Conservation (phyloP, 2,329 filamentous ascomycete species). For the Purpureocillium takamizusanense region DNA sequence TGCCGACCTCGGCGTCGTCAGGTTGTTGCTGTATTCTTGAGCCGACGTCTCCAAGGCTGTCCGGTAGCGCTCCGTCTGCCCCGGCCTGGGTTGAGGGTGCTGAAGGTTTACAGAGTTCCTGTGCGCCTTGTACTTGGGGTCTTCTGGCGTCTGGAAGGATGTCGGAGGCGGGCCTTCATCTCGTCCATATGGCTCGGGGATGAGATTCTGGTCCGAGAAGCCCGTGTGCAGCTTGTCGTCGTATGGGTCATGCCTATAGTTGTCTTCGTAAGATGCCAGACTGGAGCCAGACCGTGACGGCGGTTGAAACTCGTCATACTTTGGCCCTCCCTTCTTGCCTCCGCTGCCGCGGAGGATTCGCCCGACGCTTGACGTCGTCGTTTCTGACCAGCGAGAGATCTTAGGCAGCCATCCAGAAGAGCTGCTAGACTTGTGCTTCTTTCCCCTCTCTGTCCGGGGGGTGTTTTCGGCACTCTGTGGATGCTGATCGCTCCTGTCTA, state of each 20-base stretch:
- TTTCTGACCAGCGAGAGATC: constrained; percentile 96
- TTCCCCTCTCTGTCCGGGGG: constrained; percentile 61
- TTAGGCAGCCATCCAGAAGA: constrained; percentile 79
- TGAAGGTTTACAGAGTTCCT: constrained; percentile 72
- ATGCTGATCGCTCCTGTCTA: constrained; percentile 25
- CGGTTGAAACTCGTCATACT: constrained; percentile 46
- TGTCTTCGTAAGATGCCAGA: constrained; percentile 53
- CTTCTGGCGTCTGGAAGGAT: constrained; percentile 47
- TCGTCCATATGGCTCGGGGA: constrained; percentile 11
- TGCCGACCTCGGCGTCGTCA: constrained; percentile 49
- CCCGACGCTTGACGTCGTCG: constrained; percentile 79
- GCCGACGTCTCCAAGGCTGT: constrained; percentile 66
- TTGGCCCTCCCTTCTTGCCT: constrained; percentile 44
- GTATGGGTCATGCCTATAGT: constrained; percentile 43
- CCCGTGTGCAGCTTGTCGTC: constrained; percentile 52
- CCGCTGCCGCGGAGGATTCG: constrained; percentile 65
- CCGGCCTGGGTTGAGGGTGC: constrained; percentile 68
- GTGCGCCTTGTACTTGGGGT: constrained; percentile 75
- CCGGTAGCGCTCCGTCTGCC: constrained; percentile 65
- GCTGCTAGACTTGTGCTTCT: constrained; percentile 81
- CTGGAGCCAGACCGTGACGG: constrained; percentile 75
- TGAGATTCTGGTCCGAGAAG: constrained; percentile 44
- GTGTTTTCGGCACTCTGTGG: constrained; percentile 68
- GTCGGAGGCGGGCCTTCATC: constrained; percentile 30
- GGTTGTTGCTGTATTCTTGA: constrained; percentile 54